Conservation (phyloP, 2,329 filamentous ascomycete genomes). For the Clonostachys chloroleuca region DNA sequence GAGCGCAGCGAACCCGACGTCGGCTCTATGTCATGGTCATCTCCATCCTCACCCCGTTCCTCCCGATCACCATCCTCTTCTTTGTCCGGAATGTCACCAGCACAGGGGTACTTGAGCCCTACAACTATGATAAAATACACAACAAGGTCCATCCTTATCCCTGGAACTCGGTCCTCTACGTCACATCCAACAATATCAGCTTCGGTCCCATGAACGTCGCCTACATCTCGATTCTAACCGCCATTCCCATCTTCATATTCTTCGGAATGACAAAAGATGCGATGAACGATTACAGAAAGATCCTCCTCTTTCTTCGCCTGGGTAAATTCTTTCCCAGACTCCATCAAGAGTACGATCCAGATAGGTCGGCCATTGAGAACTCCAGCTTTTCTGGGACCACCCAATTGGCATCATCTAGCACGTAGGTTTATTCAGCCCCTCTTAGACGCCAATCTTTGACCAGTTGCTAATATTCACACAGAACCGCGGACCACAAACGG, state of each 20-base stretch:
- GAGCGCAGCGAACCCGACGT: slow-evolving; percentile 41
- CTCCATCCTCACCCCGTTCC: slow-evolving; percentile 44
- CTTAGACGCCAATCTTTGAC: not conserved
- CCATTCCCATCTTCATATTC: slow-evolving; percentile 44
- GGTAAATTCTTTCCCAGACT: slow-evolving; percentile 37
- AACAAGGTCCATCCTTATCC: slow-evolving; percentile 25
- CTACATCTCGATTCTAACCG: slow-evolving; percentile 43
- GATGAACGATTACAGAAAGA: slow-evolving; percentile 39
- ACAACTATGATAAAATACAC: slow-evolving; percentile 37
- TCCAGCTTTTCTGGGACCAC: not conserved
- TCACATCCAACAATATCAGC: slow-evolving; percentile 31
- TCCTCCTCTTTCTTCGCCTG: slow-evolving; percentile 32
- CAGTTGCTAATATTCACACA: slow-evolving; percentile 1
- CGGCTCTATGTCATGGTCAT: slow-evolving; percentile 53
- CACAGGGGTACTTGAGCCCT: slow-evolving; percentile 21
- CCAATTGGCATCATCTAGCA: not conserved
- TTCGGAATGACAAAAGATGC: slow-evolving; percentile 53
- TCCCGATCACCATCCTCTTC: slow-evolving; percentile 39
- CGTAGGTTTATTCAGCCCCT: no score
- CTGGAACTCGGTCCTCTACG: slow-evolving; percentile 42
- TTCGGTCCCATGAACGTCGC: slow-evolving; percentile 36
- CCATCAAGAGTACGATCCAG: slow-evolving; percentile 29
- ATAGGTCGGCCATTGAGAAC: slow-evolving; percentile 5
- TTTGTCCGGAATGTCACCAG: slow-evolving; percentile 32
- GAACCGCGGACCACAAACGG: slow-evolving; percentile 9